Evolutionary conservation across 2,329 filamentous ascomycete species (phyloP).

Genomic region (Aureobasidium namibiae): DNA sequence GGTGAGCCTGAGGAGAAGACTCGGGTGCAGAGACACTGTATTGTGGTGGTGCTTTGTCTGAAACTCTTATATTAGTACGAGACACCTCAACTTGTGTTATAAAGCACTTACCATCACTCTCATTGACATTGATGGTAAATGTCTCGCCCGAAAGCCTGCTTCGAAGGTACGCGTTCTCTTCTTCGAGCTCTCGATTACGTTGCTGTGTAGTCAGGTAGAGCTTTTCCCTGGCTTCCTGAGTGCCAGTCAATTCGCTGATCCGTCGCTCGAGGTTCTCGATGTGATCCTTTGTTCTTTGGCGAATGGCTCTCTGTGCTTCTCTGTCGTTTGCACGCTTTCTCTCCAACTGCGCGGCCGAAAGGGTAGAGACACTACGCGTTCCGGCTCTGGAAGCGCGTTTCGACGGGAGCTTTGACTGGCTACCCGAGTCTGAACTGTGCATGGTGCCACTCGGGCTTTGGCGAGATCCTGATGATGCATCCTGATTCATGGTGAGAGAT

Average conservation of each 20-base stretch:
- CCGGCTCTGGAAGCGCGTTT: conserved; percentile 46
- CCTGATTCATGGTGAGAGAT: conserved; percentile 16
- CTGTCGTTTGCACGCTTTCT: conserved; percentile 53
- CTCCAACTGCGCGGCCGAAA: conserved; percentile 51
- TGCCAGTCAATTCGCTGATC: conserved; percentile 43
- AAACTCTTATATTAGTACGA: neutral
- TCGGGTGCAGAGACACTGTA: conserved; percentile 1
- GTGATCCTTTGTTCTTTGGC: conserved; percentile 51
- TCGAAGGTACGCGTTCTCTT: conserved; percentile 46
- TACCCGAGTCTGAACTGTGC: conserved; percentile 15
- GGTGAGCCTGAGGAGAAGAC: neutral
- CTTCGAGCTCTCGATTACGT: conserved; percentile 46
- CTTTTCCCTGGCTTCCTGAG: conserved; percentile 39
- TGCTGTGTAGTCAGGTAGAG: conserved; percentile 42
- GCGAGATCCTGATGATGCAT: conserved; percentile 14
- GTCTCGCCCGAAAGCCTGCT: conserved; percentile 38
- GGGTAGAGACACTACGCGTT: conserved; percentile 48
- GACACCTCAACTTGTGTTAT: no score
- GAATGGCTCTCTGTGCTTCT: conserved; percentile 52
- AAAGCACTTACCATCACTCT: conserved; percentile 1
- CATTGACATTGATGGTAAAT: conserved; percentile 18
- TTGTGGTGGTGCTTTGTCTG: conserved; percentile 12
- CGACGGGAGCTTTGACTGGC: conserved; percentile 16
- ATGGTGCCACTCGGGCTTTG: conserved; percentile 12
- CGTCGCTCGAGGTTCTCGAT: conserved; percentile 50